Evolutionary conservation across 768 basidiomycete genomes (phyloP).

Genomic region (Phaeotremella fagi): DNA sequence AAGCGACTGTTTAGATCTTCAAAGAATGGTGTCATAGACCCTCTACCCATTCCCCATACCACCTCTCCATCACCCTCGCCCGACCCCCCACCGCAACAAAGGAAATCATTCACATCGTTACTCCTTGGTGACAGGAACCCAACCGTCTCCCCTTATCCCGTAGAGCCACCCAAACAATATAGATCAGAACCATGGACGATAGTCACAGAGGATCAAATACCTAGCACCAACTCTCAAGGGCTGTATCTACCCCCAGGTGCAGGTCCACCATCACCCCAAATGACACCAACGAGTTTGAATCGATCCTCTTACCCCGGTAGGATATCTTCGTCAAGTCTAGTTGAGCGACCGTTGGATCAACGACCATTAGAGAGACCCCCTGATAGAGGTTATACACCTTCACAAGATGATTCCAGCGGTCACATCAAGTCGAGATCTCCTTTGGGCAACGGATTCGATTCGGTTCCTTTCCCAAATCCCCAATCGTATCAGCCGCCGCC

Average conservation of each 20-base stretch:
- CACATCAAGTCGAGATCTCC: too few relatives aligned
- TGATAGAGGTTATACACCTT: slow-evolving; percentile 22
- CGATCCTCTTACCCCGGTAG: slow-evolving; percentile 8
- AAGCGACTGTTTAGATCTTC: slow-evolving; percentile 38
- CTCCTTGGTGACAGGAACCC: too few relatives aligned
- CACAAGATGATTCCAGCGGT: too few relatives aligned
- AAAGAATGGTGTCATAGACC: slow-evolving; percentile 27
- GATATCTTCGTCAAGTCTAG: slow-evolving; percentile 28
- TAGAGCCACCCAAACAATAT: neutral
- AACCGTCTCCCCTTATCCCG: neutral
- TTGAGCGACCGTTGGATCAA: too few relatives aligned
- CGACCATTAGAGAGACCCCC: slow-evolving; percentile 4
- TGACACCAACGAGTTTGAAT: slow-evolving; percentile 15
- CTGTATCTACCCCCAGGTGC: slow-evolving; percentile 37
- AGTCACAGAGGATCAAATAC: slow-evolving; percentile 5
- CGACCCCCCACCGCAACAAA: too few relatives aligned
- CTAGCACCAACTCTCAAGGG: slow-evolving; percentile 5
- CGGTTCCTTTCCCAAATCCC: slow-evolving; percentile 18
- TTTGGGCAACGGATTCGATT: slow-evolving; percentile 19
- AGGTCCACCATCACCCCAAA: slow-evolving; percentile 36
- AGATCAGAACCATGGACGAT: too few relatives aligned
- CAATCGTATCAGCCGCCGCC: slow-evolving; percentile 15
- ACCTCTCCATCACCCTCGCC: neutral
- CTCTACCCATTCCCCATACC: slow-evolving; percentile 28
- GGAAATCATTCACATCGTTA: neutral